Conservation (phyloP, 306 rosid species). For the Carpinus viminea region DNA sequence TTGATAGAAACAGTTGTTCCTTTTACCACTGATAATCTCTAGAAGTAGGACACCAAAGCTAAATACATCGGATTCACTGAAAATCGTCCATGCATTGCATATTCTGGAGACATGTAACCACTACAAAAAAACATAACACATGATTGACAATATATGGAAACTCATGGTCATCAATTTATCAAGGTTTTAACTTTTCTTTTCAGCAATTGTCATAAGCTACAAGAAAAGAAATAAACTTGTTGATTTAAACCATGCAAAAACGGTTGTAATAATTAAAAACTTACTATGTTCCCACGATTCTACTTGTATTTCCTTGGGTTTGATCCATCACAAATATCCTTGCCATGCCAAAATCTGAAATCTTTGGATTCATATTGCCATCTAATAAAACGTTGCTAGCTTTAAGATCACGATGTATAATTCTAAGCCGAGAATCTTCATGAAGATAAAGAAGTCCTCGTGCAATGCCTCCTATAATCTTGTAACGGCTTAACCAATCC, state of each 20-base stretch:
- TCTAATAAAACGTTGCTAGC: conserved; percentile 63
- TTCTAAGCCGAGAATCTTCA: conserved; percentile 59
- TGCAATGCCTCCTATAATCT: conserved; percentile 53
- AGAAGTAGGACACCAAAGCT: conserved; percentile 46
- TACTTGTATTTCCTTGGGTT: conserved; percentile 44
- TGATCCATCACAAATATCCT: conserved; percentile 45
- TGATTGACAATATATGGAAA: too few species aligned
- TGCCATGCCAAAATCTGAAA: conserved; percentile 79
- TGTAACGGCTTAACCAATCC: conserved; percentile 53
- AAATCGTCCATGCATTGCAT: conserved; percentile 39
- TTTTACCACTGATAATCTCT: conserved; percentile 45
- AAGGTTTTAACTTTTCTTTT: too few species aligned
- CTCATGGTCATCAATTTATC: too few species aligned
- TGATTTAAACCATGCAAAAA: neutral
- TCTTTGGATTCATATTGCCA: conserved; percentile 53
- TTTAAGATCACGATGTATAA: conserved; percentile 69
- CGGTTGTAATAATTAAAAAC: conserved; percentile 11
- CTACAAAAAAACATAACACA: conserved; percentile 23
- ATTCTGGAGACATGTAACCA: conserved; percentile 60
- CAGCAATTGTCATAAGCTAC: neutral
- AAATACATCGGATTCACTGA: conserved; percentile 49
- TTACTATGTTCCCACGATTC: conserved; percentile 70
- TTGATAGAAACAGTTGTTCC: conserved; percentile 9
- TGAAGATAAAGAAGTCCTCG: conserved; percentile 67
- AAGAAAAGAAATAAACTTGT: too few species aligned